Conservation (phyloP, 139 green algal species). For the Chlorella sp. region DNA sequence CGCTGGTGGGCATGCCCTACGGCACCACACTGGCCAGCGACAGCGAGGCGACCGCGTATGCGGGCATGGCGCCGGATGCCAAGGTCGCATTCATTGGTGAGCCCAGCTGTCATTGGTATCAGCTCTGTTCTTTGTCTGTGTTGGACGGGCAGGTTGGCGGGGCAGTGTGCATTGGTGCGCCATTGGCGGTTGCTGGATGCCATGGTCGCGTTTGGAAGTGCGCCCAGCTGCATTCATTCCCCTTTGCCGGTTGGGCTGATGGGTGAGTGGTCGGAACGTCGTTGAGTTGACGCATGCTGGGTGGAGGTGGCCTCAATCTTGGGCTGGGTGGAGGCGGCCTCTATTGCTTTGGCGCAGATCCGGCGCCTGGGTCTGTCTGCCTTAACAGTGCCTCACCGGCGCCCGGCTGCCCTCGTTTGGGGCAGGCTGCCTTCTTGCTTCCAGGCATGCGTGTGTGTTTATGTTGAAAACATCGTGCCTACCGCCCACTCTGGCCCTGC, state of each 20-base stretch:
- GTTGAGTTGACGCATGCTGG: too few species aligned
- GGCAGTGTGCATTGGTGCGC: background rate
- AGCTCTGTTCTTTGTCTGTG: too few species aligned
- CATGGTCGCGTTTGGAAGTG: constrained; percentile 86
- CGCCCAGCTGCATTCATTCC: constrained; percentile 10
- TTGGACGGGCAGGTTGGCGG: constrained; percentile 23
- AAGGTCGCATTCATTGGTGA: constrained; percentile 88
- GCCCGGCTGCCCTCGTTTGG: too few species aligned
- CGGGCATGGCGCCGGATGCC: constrained; percentile 83
- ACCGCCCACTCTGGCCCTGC: background rate
- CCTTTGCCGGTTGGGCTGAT: background rate
- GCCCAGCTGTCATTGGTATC: too few species aligned
- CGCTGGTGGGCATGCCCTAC: constrained; percentile 62
- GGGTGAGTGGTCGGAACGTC: too few species aligned
- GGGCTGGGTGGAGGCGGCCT: too few species aligned
- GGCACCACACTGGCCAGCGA: constrained; percentile 57
- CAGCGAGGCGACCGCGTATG: constrained; percentile 71
- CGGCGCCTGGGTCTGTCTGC: background rate
- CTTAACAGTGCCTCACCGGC: background rate
- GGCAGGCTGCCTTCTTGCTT: background rate
- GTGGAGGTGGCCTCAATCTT: too few species aligned
- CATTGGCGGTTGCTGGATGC: constrained; percentile 52
- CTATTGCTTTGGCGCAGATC: too few species aligned
- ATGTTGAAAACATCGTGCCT: too few species aligned
- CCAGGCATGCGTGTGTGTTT: background rate